Percentiles rank a stretch among this genome's conserved stretches.
Conservation (phyloP, 2,329 filamentous ascomycete genomes). For the Phialophora macrospora region DNA sequence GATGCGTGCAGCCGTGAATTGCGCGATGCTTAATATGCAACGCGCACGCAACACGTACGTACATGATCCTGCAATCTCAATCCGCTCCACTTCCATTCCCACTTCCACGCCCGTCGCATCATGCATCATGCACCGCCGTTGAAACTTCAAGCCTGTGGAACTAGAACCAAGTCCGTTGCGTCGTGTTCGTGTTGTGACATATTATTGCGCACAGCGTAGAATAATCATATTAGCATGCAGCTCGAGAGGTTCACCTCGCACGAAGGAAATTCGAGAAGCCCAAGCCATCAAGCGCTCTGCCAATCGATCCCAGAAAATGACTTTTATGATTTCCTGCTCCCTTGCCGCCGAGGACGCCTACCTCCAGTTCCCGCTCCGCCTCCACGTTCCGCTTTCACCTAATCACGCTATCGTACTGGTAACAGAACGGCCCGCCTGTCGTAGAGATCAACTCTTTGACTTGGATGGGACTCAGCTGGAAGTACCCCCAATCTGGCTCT, state of each 20-base stretch:
- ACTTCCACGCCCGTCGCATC: not conserved
- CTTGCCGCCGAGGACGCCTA: not conserved
- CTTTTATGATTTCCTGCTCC: too few species aligned
- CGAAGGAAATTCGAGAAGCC: constrained; percentile 8
- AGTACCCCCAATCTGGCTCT: constrained; percentile 38
- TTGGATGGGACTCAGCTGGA: constrained; percentile 29
- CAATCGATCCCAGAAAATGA: not conserved
- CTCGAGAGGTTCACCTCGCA: not conserved
- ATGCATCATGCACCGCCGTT: not conserved
- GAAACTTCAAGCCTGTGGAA: not conserved
- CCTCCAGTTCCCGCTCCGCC: not conserved
- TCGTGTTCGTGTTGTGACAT: not conserved
- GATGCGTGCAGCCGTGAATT: too few species aligned
- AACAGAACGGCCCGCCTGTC: constrained; percentile 40
- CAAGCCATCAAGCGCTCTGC: not conserved
- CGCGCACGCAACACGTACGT: not conserved
- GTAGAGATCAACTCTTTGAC: constrained; percentile 38
- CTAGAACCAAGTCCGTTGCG: not conserved
- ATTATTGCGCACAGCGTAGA: not conserved
- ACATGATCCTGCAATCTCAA: not conserved
- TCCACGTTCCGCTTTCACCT: not conserved
- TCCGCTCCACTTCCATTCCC: not conserved
- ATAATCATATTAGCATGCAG: not conserved
- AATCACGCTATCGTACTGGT: constrained; percentile 36
- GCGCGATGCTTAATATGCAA: not conserved